Percentiles rank a stretch among this genome's conserved stretches.
Evolutionary conservation across 305 asterid species (phyloP).

Genomic region (Solanum chacoense): DNA sequence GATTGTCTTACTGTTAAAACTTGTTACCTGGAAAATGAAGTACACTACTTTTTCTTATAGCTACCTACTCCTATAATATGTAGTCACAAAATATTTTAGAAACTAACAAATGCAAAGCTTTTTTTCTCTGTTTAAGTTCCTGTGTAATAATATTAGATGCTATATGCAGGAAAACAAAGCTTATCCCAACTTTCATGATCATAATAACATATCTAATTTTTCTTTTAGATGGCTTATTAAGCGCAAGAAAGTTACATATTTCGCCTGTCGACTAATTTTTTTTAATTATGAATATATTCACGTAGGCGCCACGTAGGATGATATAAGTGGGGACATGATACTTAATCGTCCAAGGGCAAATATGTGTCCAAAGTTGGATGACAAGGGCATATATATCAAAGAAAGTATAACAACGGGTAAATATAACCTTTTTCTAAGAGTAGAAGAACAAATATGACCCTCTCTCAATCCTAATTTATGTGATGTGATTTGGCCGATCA

Average conservation of each 20-base stretch:
- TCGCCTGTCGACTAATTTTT: neutral
- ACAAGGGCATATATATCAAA: neutral
- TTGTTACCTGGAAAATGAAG: neutral
- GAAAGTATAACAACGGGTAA: neutral
- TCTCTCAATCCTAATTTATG: neutral
- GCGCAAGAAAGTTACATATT: neutral
- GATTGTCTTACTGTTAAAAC: neutral
- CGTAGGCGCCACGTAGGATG: neutral
- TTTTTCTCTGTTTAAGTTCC: neutral
- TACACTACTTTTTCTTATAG: neutral
- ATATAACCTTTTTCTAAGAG: neutral
- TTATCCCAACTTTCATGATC: neutral
- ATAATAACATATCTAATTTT: neutral
- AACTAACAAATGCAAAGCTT: neutral
- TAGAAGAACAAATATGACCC: neutral
- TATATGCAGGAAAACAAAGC: neutral
- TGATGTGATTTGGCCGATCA: neutral
- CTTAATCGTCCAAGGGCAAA: neutral
- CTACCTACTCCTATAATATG: neutral
- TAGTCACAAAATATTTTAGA: neutral
- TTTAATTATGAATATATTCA: neutral
- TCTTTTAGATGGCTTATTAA: neutral
- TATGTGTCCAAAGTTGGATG: neutral
- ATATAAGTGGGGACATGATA: neutral
- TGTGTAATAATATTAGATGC: neutral